phyloP scores from a whole-genome alignment of 768 basidiomycete genomes.

The Pluteus cervinus region DNA sequence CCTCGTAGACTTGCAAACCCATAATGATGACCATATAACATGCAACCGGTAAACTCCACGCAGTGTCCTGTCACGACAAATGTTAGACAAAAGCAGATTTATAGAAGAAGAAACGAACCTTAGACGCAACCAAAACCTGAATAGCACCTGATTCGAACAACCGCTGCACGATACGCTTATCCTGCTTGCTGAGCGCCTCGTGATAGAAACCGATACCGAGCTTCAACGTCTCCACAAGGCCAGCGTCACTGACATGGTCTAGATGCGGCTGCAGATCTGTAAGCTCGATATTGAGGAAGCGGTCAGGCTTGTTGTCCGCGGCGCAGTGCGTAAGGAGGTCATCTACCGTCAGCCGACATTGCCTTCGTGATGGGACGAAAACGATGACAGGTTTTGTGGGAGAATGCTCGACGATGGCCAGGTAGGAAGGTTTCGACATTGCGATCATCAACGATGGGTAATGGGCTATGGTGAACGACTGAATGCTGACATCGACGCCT shows the following conservation, averaged over 20 bases:
- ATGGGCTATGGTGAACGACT: slow-evolving; percentile 94
- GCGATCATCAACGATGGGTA: slow-evolving; percentile 98
- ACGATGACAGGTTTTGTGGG: slow-evolving; percentile 81
- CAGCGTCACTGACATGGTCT: slow-evolving; percentile 73
- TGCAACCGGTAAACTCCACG: slow-evolving; percentile 91
- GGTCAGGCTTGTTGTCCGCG: slow-evolving; percentile 77
- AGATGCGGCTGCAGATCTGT: slow-evolving; percentile 83
- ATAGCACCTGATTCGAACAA: slow-evolving; percentile 93
- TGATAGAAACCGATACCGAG: slow-evolving; percentile 96
- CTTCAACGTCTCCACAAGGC: slow-evolving; percentile 72
- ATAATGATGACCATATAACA: slow-evolving; percentile 99
- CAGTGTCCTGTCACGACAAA: slow-evolving; percentile 61
- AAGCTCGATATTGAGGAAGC: slow-evolving; percentile 86
- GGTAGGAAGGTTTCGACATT: slow-evolving; percentile 98
- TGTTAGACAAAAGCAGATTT: not conserved
- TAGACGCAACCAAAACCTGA: slow-evolving; percentile 90
- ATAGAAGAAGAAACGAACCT: slow-evolving; percentile 40
- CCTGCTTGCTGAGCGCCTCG: slow-evolving; percentile 86
- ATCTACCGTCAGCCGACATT: slow-evolving; percentile 90
- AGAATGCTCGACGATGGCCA: slow-evolving; percentile 86
- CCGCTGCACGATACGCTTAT: slow-evolving; percentile 89
- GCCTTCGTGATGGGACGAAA: slow-evolving; percentile 90
- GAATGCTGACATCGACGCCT: slow-evolving; percentile 95
- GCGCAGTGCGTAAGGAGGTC: slow-evolving; percentile 85
- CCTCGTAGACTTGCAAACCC: slow-evolving; percentile 97